Evolutionary conservation across 495 filamentous ascomycete species (phyloP), one percentile per base, ranked within the genome.

Genomic region (Aspergillus steynii): DNA sequence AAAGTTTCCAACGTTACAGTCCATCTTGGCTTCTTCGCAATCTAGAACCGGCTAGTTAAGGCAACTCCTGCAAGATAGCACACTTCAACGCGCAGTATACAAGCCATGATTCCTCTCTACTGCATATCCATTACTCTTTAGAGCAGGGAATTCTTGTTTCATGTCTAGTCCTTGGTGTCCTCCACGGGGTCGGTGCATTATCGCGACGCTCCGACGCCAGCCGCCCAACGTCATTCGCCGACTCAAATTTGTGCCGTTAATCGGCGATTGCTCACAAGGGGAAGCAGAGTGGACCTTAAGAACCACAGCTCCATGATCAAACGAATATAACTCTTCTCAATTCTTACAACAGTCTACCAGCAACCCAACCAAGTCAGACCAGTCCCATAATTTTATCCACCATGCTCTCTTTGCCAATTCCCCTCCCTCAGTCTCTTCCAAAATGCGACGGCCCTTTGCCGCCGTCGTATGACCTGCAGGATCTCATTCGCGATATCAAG

Each of bases 401-500:
- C 28, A 26, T 50, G 49, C n/a, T 50, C 3, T 29, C 49, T 2
- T 50, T 50, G 14, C 49, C 57, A 26, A 14, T 42, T 6, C 47
- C 46, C 25, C 29, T 52, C 29, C 27, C 45, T 6, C 57, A 53
- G 48, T 6, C 31, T 14, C 49, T 26, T 31, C 25, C 55, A 5
- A 9, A 25, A 52, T 53, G 50, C 48, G 12, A 53, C 32, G 27
- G 49, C 25, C 31, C 29, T 31, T 5, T 26, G 6, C 55, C 45
- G 10, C 4, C 29, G 3, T 9, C 45, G 46, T 70, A 76, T 51
- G 57, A 64, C 52, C 61, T 76, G 1, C 66, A 71, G 3, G 47
- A 68, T 8, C 66, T 76, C 0, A 64, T 76, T 2, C 55, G 67
- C 15, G 72, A 74, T 49, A 66, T 76, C 37, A 74, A 72, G 51